Evolutionary conservation across 805 yeast genomes (phyloP).

Genomic region (Starmerella floris): DNA sequence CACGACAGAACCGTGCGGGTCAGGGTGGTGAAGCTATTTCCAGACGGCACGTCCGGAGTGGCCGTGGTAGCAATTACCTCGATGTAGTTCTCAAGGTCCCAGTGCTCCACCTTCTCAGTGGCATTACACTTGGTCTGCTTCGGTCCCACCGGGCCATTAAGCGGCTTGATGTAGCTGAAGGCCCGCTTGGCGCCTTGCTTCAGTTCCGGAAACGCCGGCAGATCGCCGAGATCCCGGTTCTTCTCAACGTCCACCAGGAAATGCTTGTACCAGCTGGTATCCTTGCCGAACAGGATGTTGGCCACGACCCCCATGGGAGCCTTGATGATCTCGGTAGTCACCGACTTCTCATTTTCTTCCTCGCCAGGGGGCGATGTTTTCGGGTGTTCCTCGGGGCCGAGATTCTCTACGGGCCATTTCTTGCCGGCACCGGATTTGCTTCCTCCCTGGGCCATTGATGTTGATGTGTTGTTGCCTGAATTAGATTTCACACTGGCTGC

Average conservation of each 20-base stretch:
- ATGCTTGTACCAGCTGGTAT: slow-evolving; percentile 34
- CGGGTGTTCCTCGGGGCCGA: slow-evolving; percentile 32
- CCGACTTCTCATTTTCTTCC: slow-evolving; percentile 37
- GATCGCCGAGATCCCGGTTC: slow-evolving; percentile 24
- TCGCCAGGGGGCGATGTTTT: slow-evolving; percentile 43
- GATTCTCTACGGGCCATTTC: slow-evolving; percentile 29
- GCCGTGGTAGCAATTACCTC: slow-evolving; percentile 48
- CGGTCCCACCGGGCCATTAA: slow-evolving; percentile 80
- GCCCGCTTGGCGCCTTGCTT: slow-evolving; percentile 27
- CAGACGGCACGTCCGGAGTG: slow-evolving; percentile 95
- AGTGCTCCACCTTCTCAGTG: slow-evolving; percentile 46
- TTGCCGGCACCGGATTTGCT: background rate
- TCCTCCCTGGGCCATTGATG: background rate
- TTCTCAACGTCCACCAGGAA: slow-evolving; percentile 28
- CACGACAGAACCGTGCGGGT: slow-evolving; percentile 37
- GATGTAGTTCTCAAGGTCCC: slow-evolving; percentile 43
- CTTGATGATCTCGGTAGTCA: slow-evolving; percentile 39
- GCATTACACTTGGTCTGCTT: slow-evolving; percentile 71
- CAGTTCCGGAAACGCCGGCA: slow-evolving; percentile 20
- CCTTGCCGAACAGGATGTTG: slow-evolving; percentile 55
- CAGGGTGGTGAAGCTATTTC: slow-evolving; percentile 56
- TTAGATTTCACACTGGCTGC: background rate
- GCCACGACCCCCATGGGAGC: slow-evolving; percentile 72
- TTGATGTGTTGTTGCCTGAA: background rate
- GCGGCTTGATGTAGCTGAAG: slow-evolving; percentile 58